Evolutionary conservation across 495 filamentous ascomycete species (phyloP).

Genomic region (Penicillium robsamsonii): DNA sequence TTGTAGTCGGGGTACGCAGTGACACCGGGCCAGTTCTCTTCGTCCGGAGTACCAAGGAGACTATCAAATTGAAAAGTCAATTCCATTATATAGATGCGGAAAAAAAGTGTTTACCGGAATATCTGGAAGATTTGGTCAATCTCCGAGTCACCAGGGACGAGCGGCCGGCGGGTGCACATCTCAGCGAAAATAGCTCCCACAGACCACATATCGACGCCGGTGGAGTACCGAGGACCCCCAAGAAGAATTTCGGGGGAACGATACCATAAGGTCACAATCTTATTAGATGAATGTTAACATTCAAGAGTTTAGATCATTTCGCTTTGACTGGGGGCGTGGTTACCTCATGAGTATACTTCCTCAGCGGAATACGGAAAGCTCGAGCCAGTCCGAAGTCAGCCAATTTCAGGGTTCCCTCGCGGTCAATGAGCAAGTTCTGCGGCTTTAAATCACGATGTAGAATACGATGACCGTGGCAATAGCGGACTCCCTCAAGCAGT

Average conservation of each 20-base stretch:
- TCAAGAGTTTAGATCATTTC: not conserved
- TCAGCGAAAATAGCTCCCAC: conserved; percentile 99
- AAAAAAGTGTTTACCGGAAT: conserved; percentile 64
- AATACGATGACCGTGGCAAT: conserved; percentile 93
- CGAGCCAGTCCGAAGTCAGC: conserved; percentile 95
- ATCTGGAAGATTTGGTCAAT: conserved; percentile 99
- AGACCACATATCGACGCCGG: conserved; percentile 99
- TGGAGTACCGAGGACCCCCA: conserved; percentile 94
- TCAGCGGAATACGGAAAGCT: conserved; percentile 91
- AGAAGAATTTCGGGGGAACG: conserved; percentile 94
- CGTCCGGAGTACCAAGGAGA: conserved; percentile 84
- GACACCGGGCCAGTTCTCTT: conserved; percentile 89
- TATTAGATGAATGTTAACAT: conserved; percentile 1
- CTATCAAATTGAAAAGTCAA: conserved; percentile 41
- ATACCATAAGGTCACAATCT: conserved; percentile 98
- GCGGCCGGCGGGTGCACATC: conserved; percentile 96
- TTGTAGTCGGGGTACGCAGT: conserved; percentile 99
- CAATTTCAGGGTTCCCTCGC: conserved; percentile 92
- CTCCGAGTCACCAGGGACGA: conserved; percentile 98
- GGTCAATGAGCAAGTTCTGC: conserved; percentile 92
- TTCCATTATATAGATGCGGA: not conserved
- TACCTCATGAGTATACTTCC: conserved; percentile 96
- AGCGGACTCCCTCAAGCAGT: conserved; percentile 82
- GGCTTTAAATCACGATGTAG: conserved; percentile 96
- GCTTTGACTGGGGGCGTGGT: not conserved